Evolutionary conservation across 2,329 filamentous ascomycete genomes (phyloP).

Genomic region (Sarocladiaceae sp.): DNA sequence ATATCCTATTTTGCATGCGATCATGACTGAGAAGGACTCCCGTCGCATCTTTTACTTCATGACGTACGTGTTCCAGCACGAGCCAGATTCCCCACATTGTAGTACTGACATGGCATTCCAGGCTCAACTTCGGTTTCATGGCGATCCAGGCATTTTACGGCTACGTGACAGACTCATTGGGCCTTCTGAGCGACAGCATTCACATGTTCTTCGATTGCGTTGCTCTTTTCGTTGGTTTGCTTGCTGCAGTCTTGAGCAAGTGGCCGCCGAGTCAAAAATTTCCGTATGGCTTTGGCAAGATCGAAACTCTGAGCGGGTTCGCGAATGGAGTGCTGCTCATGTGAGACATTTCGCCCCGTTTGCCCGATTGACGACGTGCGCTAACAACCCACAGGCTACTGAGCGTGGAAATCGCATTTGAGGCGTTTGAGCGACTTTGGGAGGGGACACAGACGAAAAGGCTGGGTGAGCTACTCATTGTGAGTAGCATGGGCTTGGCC

Average conservation of each 20-base stretch:
- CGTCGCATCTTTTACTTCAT: conserved; percentile 97
- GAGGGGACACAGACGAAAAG: conserved; percentile 81
- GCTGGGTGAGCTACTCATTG: conserved; percentile 80
- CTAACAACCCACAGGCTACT: conserved; percentile 60
- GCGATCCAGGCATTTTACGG: conserved; percentile 90
- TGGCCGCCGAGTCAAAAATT: conserved; percentile 88
- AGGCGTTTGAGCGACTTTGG: conserved; percentile 82
- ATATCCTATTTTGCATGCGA: conserved; percentile 78
- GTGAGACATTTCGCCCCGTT: conserved; percentile 41
- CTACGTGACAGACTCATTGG: conserved; percentile 86
- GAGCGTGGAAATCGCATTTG: conserved; percentile 92
- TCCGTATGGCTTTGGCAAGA: conserved; percentile 94
- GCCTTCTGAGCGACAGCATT: conserved; percentile 93
- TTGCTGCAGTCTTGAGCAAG: conserved; percentile 92
- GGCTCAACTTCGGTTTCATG: conserved; percentile 95
- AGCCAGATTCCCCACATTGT: too few species aligned
- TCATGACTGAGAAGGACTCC: conserved; percentile 87
- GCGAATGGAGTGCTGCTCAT: conserved; percentile 94
- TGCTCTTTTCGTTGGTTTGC: conserved; percentile 82
- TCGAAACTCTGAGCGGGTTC: conserved; percentile 93
- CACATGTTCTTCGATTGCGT: conserved; percentile 99
- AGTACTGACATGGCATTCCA: conserved; percentile 29
- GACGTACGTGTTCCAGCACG: conserved; percentile 69
- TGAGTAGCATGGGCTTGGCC: conserved; percentile 78
- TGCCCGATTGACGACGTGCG: conserved; percentile 5